These are phyloP conservation scores for Blastobotrys parvus DNA, from an alignment of 805 yeast genomes.

Conservation along the genomic window DNA sequence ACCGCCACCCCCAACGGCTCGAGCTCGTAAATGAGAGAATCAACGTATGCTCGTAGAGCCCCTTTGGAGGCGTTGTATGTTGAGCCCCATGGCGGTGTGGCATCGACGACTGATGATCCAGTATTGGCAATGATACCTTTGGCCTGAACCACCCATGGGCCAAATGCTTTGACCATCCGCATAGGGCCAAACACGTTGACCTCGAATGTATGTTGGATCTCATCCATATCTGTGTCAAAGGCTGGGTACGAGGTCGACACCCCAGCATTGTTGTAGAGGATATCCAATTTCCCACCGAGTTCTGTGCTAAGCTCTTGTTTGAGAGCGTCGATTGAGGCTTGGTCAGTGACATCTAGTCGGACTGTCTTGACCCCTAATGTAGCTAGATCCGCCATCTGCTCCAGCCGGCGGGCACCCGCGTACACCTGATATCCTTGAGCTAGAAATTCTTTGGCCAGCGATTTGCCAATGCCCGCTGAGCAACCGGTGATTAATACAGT, in stretches of 20 bases:
- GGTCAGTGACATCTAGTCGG: conserved; percentile 49
- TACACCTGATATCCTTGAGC: conserved; percentile 35
- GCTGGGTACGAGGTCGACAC: conserved; percentile 68
- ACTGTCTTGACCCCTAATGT: conserved; percentile 39
- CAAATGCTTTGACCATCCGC: conserved; percentile 51
- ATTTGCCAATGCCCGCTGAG: conserved; percentile 16
- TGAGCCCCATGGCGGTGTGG: conserved; percentile 64
- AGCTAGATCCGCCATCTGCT: conserved; percentile 45
- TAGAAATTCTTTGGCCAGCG: conserved; percentile 13
- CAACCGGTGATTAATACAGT: conserved; percentile 12
- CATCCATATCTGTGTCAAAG: conserved; percentile 52
- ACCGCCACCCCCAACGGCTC: conserved; percentile 67
- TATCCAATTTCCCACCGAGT: conserved; percentile 33
- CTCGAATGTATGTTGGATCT: conserved; percentile 42
- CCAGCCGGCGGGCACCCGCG: conserved; percentile 66
- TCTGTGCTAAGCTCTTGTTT: conserved; percentile 34
- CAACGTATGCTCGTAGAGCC: conserved; percentile 66
- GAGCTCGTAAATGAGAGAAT: conserved; percentile 54
- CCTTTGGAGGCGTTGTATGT: conserved; percentile 64
- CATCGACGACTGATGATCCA: conserved; percentile 59
- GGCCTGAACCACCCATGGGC: conserved; percentile 48
- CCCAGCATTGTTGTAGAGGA: conserved; percentile 71
- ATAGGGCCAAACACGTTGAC: conserved; percentile 69
- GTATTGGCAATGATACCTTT: conserved; percentile 67
- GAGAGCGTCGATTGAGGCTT: conserved; percentile 35